A percentile compares a stretch with the other conserved stretches of the same genome.
Conservation (phyloP, 257 asterid genomes). For the Petunia secreta region DNA sequence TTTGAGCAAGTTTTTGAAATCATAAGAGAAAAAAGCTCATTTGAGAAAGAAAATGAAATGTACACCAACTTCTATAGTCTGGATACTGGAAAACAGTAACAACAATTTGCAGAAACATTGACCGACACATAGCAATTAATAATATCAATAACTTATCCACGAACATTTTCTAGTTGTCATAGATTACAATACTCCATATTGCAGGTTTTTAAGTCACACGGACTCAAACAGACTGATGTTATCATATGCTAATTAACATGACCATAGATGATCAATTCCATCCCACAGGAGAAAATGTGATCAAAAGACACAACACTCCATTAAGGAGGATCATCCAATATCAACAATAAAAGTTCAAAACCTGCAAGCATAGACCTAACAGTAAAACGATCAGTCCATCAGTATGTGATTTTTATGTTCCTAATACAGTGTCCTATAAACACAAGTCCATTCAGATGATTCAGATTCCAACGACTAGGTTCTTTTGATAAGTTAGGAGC, state of each 20-base stretch:
- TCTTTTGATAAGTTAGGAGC: neutral
- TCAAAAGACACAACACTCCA: neutral
- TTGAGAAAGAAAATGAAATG: too few relatives aligned
- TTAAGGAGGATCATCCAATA: neutral
- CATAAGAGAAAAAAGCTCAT: too few relatives aligned
- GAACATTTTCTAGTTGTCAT: too few relatives aligned
- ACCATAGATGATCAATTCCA: neutral
- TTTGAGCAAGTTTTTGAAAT: too few relatives aligned
- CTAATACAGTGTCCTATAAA: neutral
- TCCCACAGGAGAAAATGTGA: neutral
- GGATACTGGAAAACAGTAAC: too few relatives aligned
- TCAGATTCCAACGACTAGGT: neutral
- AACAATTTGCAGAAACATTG: too few relatives aligned
- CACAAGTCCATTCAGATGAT: neutral
- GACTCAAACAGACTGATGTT: neutral
- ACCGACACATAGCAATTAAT: too few relatives aligned
- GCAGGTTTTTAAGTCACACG: neutral
- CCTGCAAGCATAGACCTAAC: neutral
- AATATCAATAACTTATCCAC: too few relatives aligned
- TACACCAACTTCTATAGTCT: too few relatives aligned
- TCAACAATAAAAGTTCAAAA: neutral
- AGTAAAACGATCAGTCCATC: neutral
- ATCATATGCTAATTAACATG: neutral
- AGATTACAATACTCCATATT: neutral
- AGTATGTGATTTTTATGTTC: neutral